phyloP scores from a whole-genome alignment of 2,329 filamentous ascomycete species.

The Ampelomyces quisqualis region DNA sequence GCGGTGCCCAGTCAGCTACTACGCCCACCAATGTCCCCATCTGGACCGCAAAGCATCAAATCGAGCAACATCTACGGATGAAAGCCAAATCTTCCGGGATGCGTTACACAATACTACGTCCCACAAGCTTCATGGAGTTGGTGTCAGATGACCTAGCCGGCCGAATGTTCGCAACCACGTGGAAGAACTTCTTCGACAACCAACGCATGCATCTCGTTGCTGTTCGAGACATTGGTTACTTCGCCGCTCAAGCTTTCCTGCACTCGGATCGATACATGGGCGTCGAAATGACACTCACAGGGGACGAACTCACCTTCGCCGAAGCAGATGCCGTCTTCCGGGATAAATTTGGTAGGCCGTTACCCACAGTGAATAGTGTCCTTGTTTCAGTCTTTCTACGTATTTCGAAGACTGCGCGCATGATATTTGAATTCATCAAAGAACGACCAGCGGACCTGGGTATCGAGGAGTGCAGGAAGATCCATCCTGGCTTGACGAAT shows the following conservation, averaged over 20 bases:
- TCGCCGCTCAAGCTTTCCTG: slow-evolving; percentile 51
- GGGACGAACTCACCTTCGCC: slow-evolving; percentile 50
- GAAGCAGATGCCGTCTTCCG: slow-evolving; percentile 48
- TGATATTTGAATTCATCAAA: slow-evolving; percentile 53
- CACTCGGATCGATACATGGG: slow-evolving; percentile 44
- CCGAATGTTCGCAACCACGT: slow-evolving; percentile 5
- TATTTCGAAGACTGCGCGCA: slow-evolving; percentile 41
- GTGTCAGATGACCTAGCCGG: slow-evolving; percentile 41
- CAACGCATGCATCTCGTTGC: slow-evolving; percentile 40
- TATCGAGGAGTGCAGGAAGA: slow-evolving; percentile 42
- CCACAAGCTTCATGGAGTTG: slow-evolving; percentile 62
- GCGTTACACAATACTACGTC: slow-evolving; percentile 60
- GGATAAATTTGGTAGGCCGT: slow-evolving; percentile 44
- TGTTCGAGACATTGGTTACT: slow-evolving; percentile 51
- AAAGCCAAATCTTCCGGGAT: slow-evolving; percentile 44
- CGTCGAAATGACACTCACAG: slow-evolving; percentile 49
- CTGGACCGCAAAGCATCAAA: slow-evolving; percentile 59
- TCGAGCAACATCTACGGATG: slow-evolving; percentile 58
- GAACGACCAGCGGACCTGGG: slow-evolving; percentile 47
- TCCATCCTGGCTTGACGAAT: slow-evolving; percentile 48
- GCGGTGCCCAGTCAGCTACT: slow-evolving; percentile 45
- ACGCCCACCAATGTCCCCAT: slow-evolving; percentile 59
- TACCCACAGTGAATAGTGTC: slow-evolving; percentile 46
- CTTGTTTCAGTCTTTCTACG: slow-evolving; percentile 36
- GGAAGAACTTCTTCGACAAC: slow-evolving; percentile 5